These are phyloP conservation scores for Ogataea dorogensis DNA, from an alignment of 805 yeast species.

Conservation along the genomic window DNA sequence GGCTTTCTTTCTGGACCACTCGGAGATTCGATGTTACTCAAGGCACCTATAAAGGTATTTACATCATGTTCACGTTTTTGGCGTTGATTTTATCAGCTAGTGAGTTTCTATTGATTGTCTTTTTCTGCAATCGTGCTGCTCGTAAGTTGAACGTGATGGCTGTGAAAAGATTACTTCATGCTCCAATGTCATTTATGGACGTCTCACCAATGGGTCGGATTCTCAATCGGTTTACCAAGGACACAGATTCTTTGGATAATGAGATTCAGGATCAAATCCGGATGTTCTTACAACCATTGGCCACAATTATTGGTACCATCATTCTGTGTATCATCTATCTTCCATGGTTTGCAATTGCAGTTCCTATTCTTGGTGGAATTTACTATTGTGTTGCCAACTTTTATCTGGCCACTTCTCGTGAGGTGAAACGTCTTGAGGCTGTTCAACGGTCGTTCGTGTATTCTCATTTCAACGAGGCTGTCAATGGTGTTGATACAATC, in stretches of 20 bases:
- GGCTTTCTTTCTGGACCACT: slow-evolving; percentile 81
- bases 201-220: slow-evolving; percentile 87
- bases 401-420: slow-evolving; percentile 72
- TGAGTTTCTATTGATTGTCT: slow-evolving; percentile 47
- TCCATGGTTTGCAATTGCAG: slow-evolving; percentile 63
- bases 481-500: slow-evolving; percentile 65
- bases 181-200: slow-evolving; percentile 83
- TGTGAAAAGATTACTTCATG: slow-evolving; percentile 56
- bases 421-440: slow-evolving; percentile 73
- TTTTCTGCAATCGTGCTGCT: slow-evolving; percentile 54
- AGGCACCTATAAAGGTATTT: slow-evolving; percentile 70
- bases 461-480: slow-evolving; percentile 66
- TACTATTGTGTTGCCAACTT: slow-evolving; percentile 50
- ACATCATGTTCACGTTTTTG: slow-evolving; percentile 56
- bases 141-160: slow-evolving; percentile 60
- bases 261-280: slow-evolving; percentile 73
- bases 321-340: slow-evolving; percentile 46
- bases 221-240: slow-evolving; percentile 82
- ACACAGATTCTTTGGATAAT: slow-evolving; percentile 79
- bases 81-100: slow-evolving; percentile 45
- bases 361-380: slow-evolving; percentile 49
- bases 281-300: slow-evolving; percentile 51
- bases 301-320: slow-evolving; percentile 34
- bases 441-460: slow-evolving; percentile 67
- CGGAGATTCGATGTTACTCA: slow-evolving; percentile 45